Conservation (phyloP, 164 flowering plant species). For the Protea cynaroides region DNA sequence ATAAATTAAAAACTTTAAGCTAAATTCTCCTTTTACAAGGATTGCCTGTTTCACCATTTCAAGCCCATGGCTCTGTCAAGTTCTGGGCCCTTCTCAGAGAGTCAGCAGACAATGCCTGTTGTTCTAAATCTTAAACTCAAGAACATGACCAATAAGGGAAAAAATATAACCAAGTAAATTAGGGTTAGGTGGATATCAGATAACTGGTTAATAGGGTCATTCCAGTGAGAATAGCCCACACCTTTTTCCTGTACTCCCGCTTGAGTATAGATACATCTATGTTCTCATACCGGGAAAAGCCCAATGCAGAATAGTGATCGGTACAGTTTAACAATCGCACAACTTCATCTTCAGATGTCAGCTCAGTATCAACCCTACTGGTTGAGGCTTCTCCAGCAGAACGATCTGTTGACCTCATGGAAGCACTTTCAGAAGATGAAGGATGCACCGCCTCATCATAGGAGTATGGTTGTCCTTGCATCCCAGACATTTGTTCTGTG, state of each 20-base stretch:
- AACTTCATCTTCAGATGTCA: slow-evolving; percentile 91
- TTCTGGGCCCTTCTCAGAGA: not conserved
- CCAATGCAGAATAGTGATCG: slow-evolving; percentile 89
- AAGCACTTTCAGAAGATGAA: slow-evolving; percentile 39
- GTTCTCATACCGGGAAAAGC: slow-evolving; percentile 60
- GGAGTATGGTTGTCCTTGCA: slow-evolving; percentile 37
- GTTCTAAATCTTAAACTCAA: not conserved
- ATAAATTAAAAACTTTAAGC: not conserved
- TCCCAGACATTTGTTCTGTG: slow-evolving; percentile 41
- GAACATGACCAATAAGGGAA: not conserved
- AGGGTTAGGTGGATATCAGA: not conserved
- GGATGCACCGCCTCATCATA: slow-evolving; percentile 32
- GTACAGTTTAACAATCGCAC: slow-evolving; percentile 68
- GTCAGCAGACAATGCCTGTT: not conserved
- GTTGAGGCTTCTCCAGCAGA: slow-evolving; percentile 74
- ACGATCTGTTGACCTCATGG: slow-evolving; percentile 49
- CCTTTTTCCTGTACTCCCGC: slow-evolving; percentile 89
- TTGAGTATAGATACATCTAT: slow-evolving; percentile 72
- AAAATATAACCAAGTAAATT: not conserved
- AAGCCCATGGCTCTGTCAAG: not conserved
- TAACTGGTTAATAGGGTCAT: not conserved
- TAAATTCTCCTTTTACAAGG: not conserved
- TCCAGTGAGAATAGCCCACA: too few relatives aligned
- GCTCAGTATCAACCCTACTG: slow-evolving; percentile 73
- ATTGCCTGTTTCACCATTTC: not conserved